Conservation (phyloP, 805 yeast species). For the Middelhovenomyces tepae region DNA sequence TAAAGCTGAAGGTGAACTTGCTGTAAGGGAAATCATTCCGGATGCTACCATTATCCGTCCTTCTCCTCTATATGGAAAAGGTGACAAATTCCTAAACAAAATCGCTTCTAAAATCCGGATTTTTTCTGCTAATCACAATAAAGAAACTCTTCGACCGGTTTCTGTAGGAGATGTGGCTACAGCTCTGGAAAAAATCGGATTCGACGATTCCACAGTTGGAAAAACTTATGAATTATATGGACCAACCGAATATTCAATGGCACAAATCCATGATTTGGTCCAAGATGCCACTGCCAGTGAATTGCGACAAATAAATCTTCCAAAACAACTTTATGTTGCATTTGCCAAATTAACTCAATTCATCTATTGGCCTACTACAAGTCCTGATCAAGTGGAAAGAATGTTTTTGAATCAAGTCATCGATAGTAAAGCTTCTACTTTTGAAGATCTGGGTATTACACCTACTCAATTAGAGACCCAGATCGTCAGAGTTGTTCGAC, state of each 20-base stretch:
- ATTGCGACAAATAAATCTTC: conserved; percentile 31
- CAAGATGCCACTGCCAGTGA: conserved; percentile 46
- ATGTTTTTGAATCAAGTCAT: conserved; percentile 57
- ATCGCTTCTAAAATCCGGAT: conserved; percentile 48
- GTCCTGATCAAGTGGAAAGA: conserved; percentile 70
- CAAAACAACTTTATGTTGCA: conserved; percentile 32
- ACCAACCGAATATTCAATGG: conserved; percentile 50
- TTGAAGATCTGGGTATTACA: conserved; percentile 61
- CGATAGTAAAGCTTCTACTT: conserved; percentile 53
- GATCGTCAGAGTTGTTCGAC: conserved; percentile 22
- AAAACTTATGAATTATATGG: conserved; percentile 69
- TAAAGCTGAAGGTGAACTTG: conserved; percentile 69
- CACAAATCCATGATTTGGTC: conserved; percentile 62
- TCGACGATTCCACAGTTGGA: conserved; percentile 72
- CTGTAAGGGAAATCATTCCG: conserved; percentile 58
- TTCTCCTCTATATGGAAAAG: conserved; percentile 67
- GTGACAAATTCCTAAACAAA: conserved; percentile 59
- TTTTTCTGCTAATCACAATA: conserved; percentile 57
- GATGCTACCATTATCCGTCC: conserved; percentile 82
- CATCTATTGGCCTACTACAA: conserved; percentile 40
- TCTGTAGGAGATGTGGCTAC: conserved; percentile 70
- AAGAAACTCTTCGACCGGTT: conserved; percentile 59
- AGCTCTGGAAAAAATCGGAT: conserved; percentile 71
- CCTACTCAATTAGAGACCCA: conserved; percentile 45
- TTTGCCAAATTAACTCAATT: conserved; percentile 31